phyloP scores from a whole-genome alignment of 208 protist species.

The Porcisia hertigi region DNA sequence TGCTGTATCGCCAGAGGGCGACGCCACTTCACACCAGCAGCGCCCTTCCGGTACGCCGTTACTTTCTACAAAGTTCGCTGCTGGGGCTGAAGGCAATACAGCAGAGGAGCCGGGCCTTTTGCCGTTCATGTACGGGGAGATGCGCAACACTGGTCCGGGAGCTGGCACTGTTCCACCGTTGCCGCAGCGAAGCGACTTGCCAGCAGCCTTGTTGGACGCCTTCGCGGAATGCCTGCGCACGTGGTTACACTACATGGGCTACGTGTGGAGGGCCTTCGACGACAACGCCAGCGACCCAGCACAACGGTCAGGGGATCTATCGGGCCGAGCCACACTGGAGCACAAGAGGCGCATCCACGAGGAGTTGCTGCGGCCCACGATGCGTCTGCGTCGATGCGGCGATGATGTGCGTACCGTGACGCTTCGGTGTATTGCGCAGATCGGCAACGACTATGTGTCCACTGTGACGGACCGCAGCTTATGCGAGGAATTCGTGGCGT shows the following conservation, averaged over 20 bases:
- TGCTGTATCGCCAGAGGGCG: not conserved
- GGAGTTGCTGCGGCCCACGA: conserved; percentile 46
- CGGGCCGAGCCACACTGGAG: conserved; percentile 45
- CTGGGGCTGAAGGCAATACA: not conserved
- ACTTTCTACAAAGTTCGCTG: too few relatives aligned
- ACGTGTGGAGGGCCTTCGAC: conserved; percentile 83
- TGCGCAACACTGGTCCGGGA: too few relatives aligned
- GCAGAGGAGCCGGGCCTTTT: not conserved
- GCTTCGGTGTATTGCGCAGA: conserved; percentile 79
- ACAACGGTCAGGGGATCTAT: conserved; percentile 25
- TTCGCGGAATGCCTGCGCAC: conserved; percentile 69
- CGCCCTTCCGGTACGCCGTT: not conserved
- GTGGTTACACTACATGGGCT: conserved; percentile 86
- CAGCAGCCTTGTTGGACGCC: conserved; percentile 22
- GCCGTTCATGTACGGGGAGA: not conserved
- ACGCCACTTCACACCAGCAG: not conserved
- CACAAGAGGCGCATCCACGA: conserved; percentile 54
- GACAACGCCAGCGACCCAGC: conserved; percentile 72
- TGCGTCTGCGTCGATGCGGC: conserved; percentile 28
- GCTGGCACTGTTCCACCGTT: not conserved
- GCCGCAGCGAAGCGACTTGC: not conserved
- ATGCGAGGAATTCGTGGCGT: conserved; percentile 38
- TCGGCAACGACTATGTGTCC: conserved; percentile 59
- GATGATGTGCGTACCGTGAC: conserved; percentile 46
- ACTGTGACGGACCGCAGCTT: conserved; percentile 17